Base-by-base conservation (phyloP, 331 rosid species). In the Quercus lobata region DNA sequence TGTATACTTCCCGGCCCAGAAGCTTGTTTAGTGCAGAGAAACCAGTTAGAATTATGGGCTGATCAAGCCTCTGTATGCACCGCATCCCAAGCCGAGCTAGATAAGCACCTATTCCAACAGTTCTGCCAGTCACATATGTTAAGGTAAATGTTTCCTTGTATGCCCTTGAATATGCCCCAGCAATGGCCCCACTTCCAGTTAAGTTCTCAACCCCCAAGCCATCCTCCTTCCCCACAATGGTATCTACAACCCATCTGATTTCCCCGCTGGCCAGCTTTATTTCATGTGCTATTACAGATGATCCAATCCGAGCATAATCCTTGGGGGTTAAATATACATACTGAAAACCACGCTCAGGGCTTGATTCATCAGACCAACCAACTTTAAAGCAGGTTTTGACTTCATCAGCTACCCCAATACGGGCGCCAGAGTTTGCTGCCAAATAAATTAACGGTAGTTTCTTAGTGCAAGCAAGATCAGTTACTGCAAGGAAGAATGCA, bases 31-130 rank as follows among this genome's bases (percentile, higher is more conserved):
- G 84, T 3, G 98, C 96, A 56, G 99, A 93, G 85, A 96, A 96
- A 81, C 99, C 99, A 27, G 99, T 96, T 30, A 96, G 92, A 82
- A 96, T 96, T 58, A 96, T 96, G 75, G 99, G 98, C 85, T 96
- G 98, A 87, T 96, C 99, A 88, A 96, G 98, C 84, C 98, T 92
- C 83, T 96, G 99, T 85, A 96, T 93, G 87, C 99, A 96, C 76
- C 98, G 91, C 99, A 93, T 96, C 78, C 99, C 99, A 80, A 96
- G 97, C 82, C 98, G 92, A 58, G 99, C 98, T 87, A 96, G 97
- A 88, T 96, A 96, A 88, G 99, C 99, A 65, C 99, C 99, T 7
- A 96, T 93, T 58, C 99, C 99, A 71, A 96, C 99, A 35, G 99
- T 96, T 83, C 99, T 91, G 18, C 99, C 99, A 9, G 97, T 92